phyloP scores from a whole-genome alignment of 768 basidiomycete species.

The Tubosaeta sp. region DNA sequence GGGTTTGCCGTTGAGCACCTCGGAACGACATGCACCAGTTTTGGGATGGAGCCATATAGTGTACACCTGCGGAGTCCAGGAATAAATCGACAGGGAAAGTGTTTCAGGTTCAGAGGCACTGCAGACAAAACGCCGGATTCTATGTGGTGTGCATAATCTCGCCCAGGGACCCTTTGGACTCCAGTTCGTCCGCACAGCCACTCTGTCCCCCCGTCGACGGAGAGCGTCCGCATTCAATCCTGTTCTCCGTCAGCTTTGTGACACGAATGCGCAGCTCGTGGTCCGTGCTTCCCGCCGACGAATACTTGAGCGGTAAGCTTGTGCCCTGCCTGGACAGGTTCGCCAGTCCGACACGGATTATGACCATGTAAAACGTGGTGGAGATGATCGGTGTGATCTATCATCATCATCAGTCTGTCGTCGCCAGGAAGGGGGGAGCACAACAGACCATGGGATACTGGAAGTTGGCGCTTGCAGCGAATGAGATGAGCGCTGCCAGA shows the following conservation, averaged over 20 bases:
- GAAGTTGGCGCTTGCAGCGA: slow-evolving; percentile 22
- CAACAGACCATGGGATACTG: slow-evolving; percentile 33
- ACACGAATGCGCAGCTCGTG: slow-evolving; percentile 3
- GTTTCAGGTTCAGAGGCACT: neutral
- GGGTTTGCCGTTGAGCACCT: neutral
- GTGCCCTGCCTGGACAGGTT: neutral
- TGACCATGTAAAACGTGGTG: slow-evolving; percentile 42
- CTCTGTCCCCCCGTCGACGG: neutral
- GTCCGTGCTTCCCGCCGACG: neutral
- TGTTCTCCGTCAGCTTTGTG: neutral
- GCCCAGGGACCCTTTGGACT: neutral
- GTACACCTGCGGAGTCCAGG: too few relatives aligned
- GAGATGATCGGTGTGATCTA: slow-evolving; percentile 37
- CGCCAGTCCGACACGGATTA: slow-evolving; percentile 33
- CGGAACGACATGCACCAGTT: neutral
- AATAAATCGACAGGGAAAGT: too few relatives aligned
- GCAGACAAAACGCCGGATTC: neutral
- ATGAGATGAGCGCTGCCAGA: slow-evolving; percentile 31
- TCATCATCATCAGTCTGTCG: neutral
- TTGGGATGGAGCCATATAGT: neutral
- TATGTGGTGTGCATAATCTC: neutral
- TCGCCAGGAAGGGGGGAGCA: neutral
- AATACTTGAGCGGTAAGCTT: neutral
- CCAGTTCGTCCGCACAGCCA: too few relatives aligned
- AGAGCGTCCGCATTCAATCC: neutral